A percentile compares a stretch with the other conserved stretches of the same genome.
Evolutionary conservation across 345 rosid genomes (phyloP).

Genomic region (Citrus reticulata): DNA sequence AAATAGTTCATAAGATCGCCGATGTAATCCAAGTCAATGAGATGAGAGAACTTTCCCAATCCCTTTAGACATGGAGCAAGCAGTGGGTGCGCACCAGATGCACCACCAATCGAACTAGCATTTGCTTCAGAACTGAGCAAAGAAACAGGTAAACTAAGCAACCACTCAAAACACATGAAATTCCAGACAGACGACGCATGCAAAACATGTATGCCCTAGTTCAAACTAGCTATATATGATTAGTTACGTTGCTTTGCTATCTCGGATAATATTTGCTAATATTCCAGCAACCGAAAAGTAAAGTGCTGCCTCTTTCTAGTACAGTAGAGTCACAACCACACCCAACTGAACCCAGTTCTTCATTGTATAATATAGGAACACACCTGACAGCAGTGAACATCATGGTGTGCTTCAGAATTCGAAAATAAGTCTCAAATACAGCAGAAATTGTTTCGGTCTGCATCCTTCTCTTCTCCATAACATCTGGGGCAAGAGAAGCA

Average conservation of each 20-base stretch:
- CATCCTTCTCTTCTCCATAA: slow-evolving; percentile 58
- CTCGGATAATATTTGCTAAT: background rate
- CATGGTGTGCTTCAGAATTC: slow-evolving; percentile 76
- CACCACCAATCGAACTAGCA: slow-evolving; percentile 24
- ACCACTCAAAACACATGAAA: background rate
- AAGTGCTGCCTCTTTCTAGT: background rate
- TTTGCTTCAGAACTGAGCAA: slow-evolving; percentile 46
- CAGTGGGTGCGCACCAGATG: slow-evolving; percentile 56
- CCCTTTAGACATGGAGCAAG: slow-evolving; percentile 86
- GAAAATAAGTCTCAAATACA: slow-evolving; percentile 87
- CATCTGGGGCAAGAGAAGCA: slow-evolving; percentile 59
- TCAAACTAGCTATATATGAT: background rate
- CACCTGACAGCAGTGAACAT: slow-evolving; percentile 51
- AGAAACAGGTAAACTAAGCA: background rate
- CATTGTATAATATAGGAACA: slow-evolving; percentile 10
- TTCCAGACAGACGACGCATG: background rate
- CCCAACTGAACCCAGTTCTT: background rate
- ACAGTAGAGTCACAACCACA: background rate
- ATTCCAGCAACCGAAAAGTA: background rate
- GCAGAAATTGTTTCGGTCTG: slow-evolving; percentile 81
- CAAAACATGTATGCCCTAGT: background rate
- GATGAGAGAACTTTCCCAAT: slow-evolving; percentile 79
- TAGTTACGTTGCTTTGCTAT: background rate
- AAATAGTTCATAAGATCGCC: slow-evolving; percentile 88
- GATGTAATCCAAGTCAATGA: slow-evolving; percentile 78